phyloP scores from a whole-genome alignment of 1,139 yeast species.

The Wickerhamomyces sp. region DNA sequence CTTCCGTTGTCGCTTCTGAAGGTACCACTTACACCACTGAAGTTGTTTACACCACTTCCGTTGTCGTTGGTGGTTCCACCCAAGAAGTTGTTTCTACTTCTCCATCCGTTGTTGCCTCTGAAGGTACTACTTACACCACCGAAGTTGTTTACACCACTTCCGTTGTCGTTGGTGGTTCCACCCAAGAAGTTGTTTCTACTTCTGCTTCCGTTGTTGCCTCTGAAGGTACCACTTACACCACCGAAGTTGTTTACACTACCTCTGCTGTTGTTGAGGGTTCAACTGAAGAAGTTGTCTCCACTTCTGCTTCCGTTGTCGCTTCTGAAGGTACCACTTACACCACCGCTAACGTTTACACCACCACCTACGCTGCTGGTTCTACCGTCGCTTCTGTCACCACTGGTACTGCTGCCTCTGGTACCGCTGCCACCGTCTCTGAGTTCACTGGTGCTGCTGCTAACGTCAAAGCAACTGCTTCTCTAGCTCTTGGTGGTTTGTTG shows the following conservation, averaged over 20 bases:
- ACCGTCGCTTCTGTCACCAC: slow-evolving; percentile 3
- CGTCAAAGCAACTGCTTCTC: slow-evolving; percentile 18
- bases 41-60: background rate
- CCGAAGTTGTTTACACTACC: slow-evolving; percentile 4
- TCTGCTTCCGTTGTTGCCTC: background rate
- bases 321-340: slow-evolving; percentile 4
- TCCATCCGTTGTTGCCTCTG: background rate
- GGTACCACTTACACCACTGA: slow-evolving; percentile 2
- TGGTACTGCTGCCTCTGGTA: slow-evolving; percentile 3
- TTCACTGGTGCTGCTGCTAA: slow-evolving; percentile 21
- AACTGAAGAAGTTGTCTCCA: background rate
- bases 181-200: background rate
- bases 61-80: background rate
- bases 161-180: background rate
- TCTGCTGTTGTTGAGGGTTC: slow-evolving; percentile 5
- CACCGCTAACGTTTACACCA: slow-evolving; percentile 1
- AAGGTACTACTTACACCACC: slow-evolving; percentile 3
- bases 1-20: slow-evolving; percentile 1
- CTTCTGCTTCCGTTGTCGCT: slow-evolving; percentile 4
- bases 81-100: background rate
- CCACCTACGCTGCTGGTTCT: slow-evolving; percentile 3
- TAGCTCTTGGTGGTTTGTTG: slow-evolving; percentile 21
- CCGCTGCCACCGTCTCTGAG: slow-evolving; percentile 13
- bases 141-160: background rate
- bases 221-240: slow-evolving; percentile 2